Percentiles rank a stretch among this genome's conserved stretches.
phyloP scores from a whole-genome alignment of 2,329 filamentous ascomycete species.

The Amesomyces nigricolor region DNA sequence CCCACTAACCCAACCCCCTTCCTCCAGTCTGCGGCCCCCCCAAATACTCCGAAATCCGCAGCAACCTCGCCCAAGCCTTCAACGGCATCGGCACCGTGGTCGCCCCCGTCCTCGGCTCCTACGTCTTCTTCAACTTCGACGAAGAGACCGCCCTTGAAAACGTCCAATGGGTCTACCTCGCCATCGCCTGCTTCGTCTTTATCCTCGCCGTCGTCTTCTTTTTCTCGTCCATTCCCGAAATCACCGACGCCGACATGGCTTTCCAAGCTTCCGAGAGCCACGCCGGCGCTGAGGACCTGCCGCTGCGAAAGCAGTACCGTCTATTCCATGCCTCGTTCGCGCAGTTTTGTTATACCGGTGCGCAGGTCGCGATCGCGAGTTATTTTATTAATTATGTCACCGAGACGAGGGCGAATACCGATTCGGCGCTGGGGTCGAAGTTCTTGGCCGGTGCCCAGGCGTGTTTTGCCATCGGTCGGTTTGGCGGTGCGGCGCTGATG shows the following conservation, averaged over 20 bases:
- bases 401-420: conserved; percentile 51
- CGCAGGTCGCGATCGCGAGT: conserved; percentile 60
- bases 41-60: conserved; percentile 64
- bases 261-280: conserved; percentile 52
- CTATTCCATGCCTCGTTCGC: conserved; percentile 71
- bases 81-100: conserved; percentile 71
- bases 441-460: conserved; percentile 71
- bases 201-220: conserved; percentile 61
- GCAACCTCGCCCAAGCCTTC: conserved; percentile 72
- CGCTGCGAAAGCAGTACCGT: conserved; percentile 64
- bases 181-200: conserved; percentile 66
- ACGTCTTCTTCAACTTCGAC: conserved; percentile 64
- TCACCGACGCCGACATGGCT: conserved; percentile 64
- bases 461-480: conserved; percentile 66
- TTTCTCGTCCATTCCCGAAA: conserved; percentile 62
- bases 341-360: conserved; percentile 74
- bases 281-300: conserved; percentile 52
- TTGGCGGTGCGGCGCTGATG: conserved; percentile 63
- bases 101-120: conserved; percentile 65
- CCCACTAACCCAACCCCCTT: not conserved
- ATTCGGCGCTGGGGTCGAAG: conserved; percentile 51
- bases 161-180: conserved; percentile 73
- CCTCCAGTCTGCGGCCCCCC: conserved; percentile 50
- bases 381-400: conserved; percentile 73
- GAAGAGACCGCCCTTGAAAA: conserved; percentile 54